Percentiles rank a stretch among this genome's conserved stretches.
phyloP scores from a whole-genome alignment of 768 basidiomycete genomes.

The Leccinum variicolor region DNA sequence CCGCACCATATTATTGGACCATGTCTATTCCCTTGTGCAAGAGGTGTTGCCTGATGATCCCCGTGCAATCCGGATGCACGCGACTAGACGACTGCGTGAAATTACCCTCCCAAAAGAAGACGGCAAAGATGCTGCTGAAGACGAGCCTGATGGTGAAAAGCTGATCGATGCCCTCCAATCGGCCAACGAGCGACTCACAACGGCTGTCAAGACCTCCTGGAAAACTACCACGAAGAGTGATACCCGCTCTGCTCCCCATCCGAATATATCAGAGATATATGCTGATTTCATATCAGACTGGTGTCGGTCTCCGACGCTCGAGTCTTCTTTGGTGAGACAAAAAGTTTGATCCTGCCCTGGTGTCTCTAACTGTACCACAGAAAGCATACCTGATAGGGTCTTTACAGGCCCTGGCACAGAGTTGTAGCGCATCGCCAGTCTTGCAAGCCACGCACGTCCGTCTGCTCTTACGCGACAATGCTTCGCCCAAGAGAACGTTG shows the following conservation, averaged over 20 bases:
- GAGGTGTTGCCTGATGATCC: conserved; percentile 36
- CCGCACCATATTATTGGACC: conserved; percentile 38
- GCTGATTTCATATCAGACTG: conserved; percentile 47
- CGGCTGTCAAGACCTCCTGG: conserved; percentile 28
- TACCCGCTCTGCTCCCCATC: conserved; percentile 20
- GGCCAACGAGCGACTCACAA: conserved; percentile 29
- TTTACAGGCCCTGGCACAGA: conserved; percentile 36
- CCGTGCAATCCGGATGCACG: conserved; percentile 36
- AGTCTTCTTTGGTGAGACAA: conserved; percentile 30
- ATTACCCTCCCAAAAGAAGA: conserved; percentile 25
- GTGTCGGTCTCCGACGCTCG: conserved; percentile 35
- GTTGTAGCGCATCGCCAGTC: conserved; percentile 16
- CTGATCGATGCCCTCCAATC: conserved; percentile 29
- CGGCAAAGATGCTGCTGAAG: conserved; percentile 3
- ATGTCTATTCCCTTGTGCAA: conserved; percentile 42
- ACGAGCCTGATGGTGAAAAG: conserved; percentile 18
- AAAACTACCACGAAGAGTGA: conserved; percentile 5
- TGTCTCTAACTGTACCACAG: conserved; percentile 30
- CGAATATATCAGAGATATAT: conserved; percentile 35
- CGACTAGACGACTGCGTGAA: conserved; percentile 35
- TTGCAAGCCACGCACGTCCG: conserved; percentile 37
- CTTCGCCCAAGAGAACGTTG: conserved; percentile 34
- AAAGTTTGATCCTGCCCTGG: background rate
- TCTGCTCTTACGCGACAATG: conserved; percentile 27
- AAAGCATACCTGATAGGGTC: conserved; percentile 52